Evolutionary conservation across 164 flowering plant species (phyloP), one percentile per base, ranked within the genome.

Genomic region (Tinospora cordifolia): DNA sequence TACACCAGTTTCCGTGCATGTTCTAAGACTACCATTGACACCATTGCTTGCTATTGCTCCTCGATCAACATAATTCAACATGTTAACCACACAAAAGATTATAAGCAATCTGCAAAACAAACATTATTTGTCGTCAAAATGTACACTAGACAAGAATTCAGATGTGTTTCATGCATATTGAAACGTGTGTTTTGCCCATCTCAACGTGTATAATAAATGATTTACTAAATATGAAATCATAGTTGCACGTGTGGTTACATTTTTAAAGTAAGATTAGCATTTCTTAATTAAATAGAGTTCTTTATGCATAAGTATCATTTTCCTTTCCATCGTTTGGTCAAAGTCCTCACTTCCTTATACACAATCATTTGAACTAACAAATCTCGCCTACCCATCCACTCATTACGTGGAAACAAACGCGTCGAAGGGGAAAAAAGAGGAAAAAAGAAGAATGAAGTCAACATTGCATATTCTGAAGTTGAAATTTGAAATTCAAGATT

Each of bases 31-130:
- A 36, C 98, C 98, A 79, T 94, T 94, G 8, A 94, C 98, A 78
- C 99, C 99, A 80, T 92, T 94, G 81, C 99, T 92, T 39, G 99
- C 99, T 74, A 94, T 92, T 0, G 87, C 88, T 74, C 99, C 98
- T 69, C 99, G 96, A 75, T 94, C 99, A 70, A 94, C 75, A 78
- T 94, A 94, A 71, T 89, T 92, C 70, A 94, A 59, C 87, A 94
- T 74, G 79, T 92, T 94, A 65, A 94, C 87, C 41, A 87, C 76
- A 36, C 99, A 94, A 71, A 94, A 94, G 27, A 92, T 79, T 10
- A 76, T 24, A 21, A 94, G 93, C 58, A 94, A 79, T 89, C 98
- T 91, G 88, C 77, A 81, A 68, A 62, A 41, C 8, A n/a, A 40
- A 62, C 54, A 72, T 10, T 65, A 72, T 63, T 44, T 65, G 26